phyloP scores from a whole-genome alignment of 768 basidiomycete species.

The Rhizopogon roseolus region DNA sequence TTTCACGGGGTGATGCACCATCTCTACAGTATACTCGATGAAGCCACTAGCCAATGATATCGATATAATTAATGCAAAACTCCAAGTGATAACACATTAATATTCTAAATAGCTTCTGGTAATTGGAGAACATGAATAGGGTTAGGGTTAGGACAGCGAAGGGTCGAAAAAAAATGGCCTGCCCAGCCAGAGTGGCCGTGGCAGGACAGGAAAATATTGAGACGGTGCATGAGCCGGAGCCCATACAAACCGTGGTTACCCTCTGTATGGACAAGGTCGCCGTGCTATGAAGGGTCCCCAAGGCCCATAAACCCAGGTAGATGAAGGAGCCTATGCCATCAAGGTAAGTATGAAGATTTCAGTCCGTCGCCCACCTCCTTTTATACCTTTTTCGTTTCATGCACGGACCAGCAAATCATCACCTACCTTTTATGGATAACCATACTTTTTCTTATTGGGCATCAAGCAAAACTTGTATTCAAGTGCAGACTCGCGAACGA shows the following conservation, averaged over 20 bases:
- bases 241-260: slow-evolving; percentile 41
- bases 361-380: neutral
- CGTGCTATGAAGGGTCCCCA: slow-evolving; percentile 51
- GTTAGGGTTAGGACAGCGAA: slow-evolving; percentile 21
- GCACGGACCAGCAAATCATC: slow-evolving; percentile 19
- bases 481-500: neutral
- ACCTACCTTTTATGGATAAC: neutral
- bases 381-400: neutral
- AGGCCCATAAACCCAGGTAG: slow-evolving; percentile 51
- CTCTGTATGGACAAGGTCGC: slow-evolving; percentile 51
- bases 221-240: slow-evolving; percentile 75
- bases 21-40: slow-evolving; percentile 31
- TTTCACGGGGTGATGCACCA: slow-evolving; percentile 51
- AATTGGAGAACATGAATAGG: slow-evolving; percentile 10
- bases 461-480: neutral
- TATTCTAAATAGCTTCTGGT: no score
- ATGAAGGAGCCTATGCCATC: slow-evolving; percentile 57
- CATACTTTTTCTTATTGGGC: neutral
- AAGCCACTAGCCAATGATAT: neutral
- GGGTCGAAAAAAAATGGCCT: slow-evolving; percentile 32
- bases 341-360: slow-evolving; percentile 52
- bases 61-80: no score
- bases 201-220: slow-evolving; percentile 76
- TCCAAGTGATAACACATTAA: no score
- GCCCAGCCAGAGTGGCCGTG: slow-evolving; percentile 52